Conservation (phyloP, 371 early-diverging fungal species). For the Mucor irregularis region DNA sequence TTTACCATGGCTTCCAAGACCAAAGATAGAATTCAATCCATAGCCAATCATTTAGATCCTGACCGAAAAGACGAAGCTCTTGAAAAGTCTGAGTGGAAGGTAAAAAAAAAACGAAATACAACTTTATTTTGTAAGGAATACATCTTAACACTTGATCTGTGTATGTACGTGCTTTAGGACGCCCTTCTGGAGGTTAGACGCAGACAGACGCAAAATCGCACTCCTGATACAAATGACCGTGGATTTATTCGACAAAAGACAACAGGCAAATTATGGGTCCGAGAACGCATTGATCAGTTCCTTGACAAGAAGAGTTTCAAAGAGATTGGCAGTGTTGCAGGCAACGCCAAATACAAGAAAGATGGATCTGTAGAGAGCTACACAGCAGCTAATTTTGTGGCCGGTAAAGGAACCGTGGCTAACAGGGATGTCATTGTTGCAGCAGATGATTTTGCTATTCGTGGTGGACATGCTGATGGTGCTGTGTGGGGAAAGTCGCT, state of each 20-base stretch:
- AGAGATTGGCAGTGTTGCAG: conserved; percentile 45
- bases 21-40: conserved; percentile 23
- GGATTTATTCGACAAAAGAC: conserved; percentile 47
- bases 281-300: conserved; percentile 43
- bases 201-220: conserved; percentile 30
- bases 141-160: neutral
- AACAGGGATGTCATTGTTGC: conserved; percentile 37
- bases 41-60: conserved; percentile 27
- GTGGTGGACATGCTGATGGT: conserved; percentile 52
- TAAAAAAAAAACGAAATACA: neutral
- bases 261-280: conserved; percentile 44
- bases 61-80: conserved; percentile 31
- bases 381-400: conserved; percentile 44
- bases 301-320: conserved; percentile 33
- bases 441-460: conserved; percentile 50
- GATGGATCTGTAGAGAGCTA: conserved; percentile 28
- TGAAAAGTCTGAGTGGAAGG: conserved; percentile 53
- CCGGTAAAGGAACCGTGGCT: conserved; percentile 35
- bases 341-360: conserved; percentile 34
- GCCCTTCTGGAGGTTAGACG: conserved; percentile 29
- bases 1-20: neutral
- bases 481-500: conserved; percentile 47
- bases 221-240: conserved; percentile 32
- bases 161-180: conserved; percentile 17
- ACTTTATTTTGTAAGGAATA: neutral